Percentiles rank a stretch among this genome's conserved stretches.
Conservation (phyloP, 441 rosid species). For the Gossypium schwendimanii region DNA sequence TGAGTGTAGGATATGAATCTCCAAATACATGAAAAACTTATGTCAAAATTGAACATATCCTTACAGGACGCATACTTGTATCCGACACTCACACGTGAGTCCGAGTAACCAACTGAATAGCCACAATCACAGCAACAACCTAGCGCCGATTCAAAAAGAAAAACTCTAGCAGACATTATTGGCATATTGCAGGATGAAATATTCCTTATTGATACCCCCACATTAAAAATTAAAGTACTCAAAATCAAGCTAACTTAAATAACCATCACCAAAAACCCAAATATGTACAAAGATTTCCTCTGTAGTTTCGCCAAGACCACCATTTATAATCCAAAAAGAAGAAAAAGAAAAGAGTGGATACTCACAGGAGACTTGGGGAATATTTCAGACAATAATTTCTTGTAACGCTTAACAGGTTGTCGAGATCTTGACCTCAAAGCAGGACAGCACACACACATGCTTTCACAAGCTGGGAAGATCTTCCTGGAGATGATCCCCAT, state of each 20-base stretch:
- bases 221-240: background rate
- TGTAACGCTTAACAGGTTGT: slow-evolving; percentile 96
- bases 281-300: background rate
- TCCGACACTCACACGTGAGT: background rate
- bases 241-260: background rate
- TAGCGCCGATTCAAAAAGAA: background rate
- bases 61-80: background rate
- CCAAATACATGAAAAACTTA: background rate
- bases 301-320: background rate
- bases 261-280: background rate
- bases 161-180: background rate
- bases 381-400: slow-evolving; percentile 83
- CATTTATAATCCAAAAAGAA: background rate
- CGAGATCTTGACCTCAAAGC: slow-evolving; percentile 97
- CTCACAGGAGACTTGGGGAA: slow-evolving; percentile 66
- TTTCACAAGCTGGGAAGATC: slow-evolving; percentile 92
- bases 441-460: slow-evolving; percentile 97
- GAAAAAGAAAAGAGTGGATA: background rate
- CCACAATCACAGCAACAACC: background rate
- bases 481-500: slow-evolving; percentile 95
- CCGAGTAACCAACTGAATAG: background rate
- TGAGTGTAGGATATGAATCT: background rate
- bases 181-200: background rate
- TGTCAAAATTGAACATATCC: background rate
- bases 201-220: background rate